A percentile compares a stretch with the other conserved stretches of the same genome.
Evolutionary conservation across 2,329 filamentous ascomycete species (phyloP).

Genomic region (Nigrospora sphaerica): DNA sequence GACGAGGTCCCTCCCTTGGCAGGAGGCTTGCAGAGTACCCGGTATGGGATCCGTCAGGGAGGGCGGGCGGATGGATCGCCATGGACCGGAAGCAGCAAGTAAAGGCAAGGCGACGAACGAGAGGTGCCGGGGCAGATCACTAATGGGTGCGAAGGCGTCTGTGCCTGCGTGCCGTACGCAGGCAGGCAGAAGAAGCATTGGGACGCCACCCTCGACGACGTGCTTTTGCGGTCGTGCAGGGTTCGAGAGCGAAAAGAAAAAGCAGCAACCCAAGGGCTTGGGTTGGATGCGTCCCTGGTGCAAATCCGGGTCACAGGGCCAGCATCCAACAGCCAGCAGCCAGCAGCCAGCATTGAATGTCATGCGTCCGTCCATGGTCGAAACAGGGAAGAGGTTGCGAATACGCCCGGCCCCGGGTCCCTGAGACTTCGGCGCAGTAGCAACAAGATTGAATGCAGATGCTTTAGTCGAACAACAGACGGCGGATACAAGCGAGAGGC

Average conservation of each 20-base stretch:
- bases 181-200: no score
- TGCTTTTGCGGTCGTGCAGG: not conserved
- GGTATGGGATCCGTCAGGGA: no score
- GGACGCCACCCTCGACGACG: no score
- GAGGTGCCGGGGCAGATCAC: no score
- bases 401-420: not conserved
- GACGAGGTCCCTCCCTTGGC: no score
- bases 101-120: no score
- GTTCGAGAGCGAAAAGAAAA: not conserved
- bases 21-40: no score
- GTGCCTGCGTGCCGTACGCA: no score
- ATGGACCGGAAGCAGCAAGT: no score
- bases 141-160: no score
- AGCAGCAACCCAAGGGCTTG: not conserved
- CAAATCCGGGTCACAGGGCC: constrained; percentile 2
- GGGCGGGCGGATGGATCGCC: no score
- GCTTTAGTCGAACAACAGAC: not conserved
- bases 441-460: no score
- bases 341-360: not conserved
- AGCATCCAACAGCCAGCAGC: not conserved
- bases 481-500: not conserved
- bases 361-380: not conserved
- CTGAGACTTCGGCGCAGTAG: not conserved
- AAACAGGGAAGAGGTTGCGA: constrained; percentile 4
- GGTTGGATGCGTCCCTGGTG: not conserved